Base-by-base conservation (phyloP, 1,284 basidiomycete species). In the Somion occarium region DNA sequence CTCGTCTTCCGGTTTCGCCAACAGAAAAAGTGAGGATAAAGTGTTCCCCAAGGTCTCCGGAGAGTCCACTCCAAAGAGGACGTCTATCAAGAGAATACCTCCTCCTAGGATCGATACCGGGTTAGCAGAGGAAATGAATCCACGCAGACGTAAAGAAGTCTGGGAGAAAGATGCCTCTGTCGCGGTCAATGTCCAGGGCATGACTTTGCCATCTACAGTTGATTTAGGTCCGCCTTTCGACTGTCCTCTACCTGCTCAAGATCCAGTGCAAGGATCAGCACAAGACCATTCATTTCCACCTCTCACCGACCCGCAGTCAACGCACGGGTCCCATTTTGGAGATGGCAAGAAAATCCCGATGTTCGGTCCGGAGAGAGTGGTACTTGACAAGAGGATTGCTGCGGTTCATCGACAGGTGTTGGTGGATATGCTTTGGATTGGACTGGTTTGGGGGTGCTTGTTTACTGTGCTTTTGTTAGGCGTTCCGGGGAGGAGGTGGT, bases 361-460 rank as follows among this genome's bases (percentile, higher is more conserved):
- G 34, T 73, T 73, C 54, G 73, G 73, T 5, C 72, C 72, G 4
- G 70, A 73, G 52, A 60, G 59, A 39, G 65, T 69, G 26, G 67
- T 73, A 37, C 59, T 67, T 38, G 72, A 75, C 52, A 67, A 66
- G 49, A 61, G 68, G 23, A 71, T 75, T 38, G 62, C 63, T 43
- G 64, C 58, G n/a, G 65, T 68, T 45, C 73, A 75, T 56, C 56
- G 30, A 26, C 56, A 58, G 47, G 51, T 71, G 34, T 47, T 72
- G 59, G 60, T 59, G 24, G 68, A 70, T 15, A 64, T 72, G 48
- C 24, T 59, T 34, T 22, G 50, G 13, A 53, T 52, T n/a, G 60
- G 60, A 3, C 54, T 57, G 41, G 43, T 57, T 1, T 54, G 53
- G 43, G 51, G 51, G 20, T 51, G 45, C 3, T 44, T 49, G 26